Conservation (phyloP, 106 monocot species). For the Phalaenopsis equestris region DNA sequence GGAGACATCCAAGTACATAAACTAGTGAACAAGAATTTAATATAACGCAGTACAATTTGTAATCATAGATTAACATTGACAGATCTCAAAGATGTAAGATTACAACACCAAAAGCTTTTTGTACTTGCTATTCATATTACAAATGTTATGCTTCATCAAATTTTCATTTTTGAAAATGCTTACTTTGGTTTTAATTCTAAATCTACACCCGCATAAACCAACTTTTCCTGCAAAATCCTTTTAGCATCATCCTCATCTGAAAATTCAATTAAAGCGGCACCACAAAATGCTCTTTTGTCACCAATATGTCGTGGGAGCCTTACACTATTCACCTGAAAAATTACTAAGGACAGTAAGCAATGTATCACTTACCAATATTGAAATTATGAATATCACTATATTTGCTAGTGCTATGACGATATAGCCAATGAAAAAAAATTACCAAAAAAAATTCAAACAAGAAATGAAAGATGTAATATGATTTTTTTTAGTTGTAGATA, state of each 20-base stretch:
- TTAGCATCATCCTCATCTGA: slow-evolving; percentile 60
- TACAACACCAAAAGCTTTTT: not conserved
- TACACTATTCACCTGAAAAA: slow-evolving; percentile 83
- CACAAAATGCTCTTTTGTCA: slow-evolving; percentile 67
- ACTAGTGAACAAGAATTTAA: not conserved
- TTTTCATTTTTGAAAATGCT: not conserved
- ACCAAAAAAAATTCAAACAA: not conserved
- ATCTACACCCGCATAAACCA: slow-evolving; percentile 58
- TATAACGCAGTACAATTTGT: not conserved
- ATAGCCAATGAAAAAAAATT: not conserved
- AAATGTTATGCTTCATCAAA: not conserved
- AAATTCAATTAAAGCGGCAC: slow-evolving; percentile 85
- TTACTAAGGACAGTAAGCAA: not conserved
- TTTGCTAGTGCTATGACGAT: not conserved
- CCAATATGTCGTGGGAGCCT: slow-evolving; percentile 64
- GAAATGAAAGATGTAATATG: not conserved
- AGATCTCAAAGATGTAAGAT: not conserved
- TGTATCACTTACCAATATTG: not conserved
- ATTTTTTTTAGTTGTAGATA: not conserved
- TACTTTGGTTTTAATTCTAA: slow-evolving; percentile 82
- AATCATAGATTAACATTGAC: not conserved
- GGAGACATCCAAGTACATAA: not conserved
- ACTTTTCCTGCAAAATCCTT: slow-evolving; percentile 36
- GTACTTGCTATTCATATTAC: not conserved
- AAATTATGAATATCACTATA: not conserved